Base-by-base conservation (phyloP, 768 basidiomycete genomes). In the Kwoniella europaea region DNA sequence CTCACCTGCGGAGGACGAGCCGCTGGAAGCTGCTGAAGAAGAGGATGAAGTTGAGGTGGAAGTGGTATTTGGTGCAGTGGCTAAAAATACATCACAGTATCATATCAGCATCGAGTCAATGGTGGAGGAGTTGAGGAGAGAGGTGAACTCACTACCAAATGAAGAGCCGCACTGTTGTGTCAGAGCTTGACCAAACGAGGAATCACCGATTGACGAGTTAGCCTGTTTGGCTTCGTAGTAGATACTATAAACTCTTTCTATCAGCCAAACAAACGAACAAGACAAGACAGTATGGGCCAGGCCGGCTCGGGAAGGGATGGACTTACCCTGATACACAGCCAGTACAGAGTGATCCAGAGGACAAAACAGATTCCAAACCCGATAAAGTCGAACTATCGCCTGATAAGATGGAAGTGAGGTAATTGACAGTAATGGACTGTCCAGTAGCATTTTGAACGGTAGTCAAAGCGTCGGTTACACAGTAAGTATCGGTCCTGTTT, bases 291-390 rank as follows among this genome's bases (percentile, higher is more conserved):
- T 35, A 35, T 35, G 35, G 35, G 35, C 7, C 7, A 4, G 35
- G 6, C 7, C 7, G 35, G 35, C 35, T 7, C 6, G 35, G 6
- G 43, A 18, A 27, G 61, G 18, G 42, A 41, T 20, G 10, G 0
- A 74, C 79, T 74, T 67, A 82, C 79, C 67, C 79, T 54, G 76
- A 70, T 22, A 76, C 76, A 76, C 84, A 85, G 56, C 76, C 76
- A 12, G 83, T 82, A 72, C 84, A 85, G 53, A 84, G 76, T 2
- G 71, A 63, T 13, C 76, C 79, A 15, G 71, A 53, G n/a, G 67
- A 53, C 3, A 79, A 52, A 44, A 76, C 46, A 9, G 59, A 41
- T 53, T 62, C 29, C 46, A 84, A 53, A 7, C 24, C 24, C 16
- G 56, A 55, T 10, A 72, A 64, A 15, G 65, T 57, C 5, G 63